Evolutionary conservation across 139 green algal species (phyloP).

Genomic region (Deuterostichococcus epilithicus): DNA sequence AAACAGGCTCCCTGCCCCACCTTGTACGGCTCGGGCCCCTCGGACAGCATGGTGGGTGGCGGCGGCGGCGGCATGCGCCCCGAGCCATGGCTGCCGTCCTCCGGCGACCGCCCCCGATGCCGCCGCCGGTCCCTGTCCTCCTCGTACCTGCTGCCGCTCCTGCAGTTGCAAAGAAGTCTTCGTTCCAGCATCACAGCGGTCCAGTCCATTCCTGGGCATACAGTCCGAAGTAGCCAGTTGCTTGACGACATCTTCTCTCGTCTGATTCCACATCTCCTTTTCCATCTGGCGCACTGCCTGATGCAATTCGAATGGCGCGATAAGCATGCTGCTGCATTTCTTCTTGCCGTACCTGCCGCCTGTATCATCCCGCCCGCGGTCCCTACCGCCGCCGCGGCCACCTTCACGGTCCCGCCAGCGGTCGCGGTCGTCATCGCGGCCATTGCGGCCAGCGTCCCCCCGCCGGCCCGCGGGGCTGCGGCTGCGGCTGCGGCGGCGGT

Average conservation of each 20-base stretch:
- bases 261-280: not conserved
- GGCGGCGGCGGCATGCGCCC: conserved; percentile 8
- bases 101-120: conserved; percentile 5
- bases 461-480: not conserved
- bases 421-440: not conserved
- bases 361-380: not conserved
- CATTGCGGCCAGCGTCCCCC: not conserved
- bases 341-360: not conserved
- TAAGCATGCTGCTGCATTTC: not conserved
- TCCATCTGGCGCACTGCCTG: not conserved
- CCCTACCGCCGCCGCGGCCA: conserved; percentile 20
- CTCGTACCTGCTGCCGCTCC: not conserved
- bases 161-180: not conserved
- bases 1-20: too few species aligned
- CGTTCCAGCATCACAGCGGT: not conserved
- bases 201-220: not conserved
- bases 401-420: conserved; percentile 17
- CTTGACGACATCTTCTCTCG: not conserved
- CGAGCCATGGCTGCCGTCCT: not conserved
- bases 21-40: conserved; percentile 65
- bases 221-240: not conserved
- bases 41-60: conserved; percentile 25
- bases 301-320: not conserved
- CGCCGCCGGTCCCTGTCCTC: not conserved
- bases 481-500: not conserved